Conservation (phyloP, 495 filamentous ascomycete species). For the Chaetomidium leptoderma region DNA sequence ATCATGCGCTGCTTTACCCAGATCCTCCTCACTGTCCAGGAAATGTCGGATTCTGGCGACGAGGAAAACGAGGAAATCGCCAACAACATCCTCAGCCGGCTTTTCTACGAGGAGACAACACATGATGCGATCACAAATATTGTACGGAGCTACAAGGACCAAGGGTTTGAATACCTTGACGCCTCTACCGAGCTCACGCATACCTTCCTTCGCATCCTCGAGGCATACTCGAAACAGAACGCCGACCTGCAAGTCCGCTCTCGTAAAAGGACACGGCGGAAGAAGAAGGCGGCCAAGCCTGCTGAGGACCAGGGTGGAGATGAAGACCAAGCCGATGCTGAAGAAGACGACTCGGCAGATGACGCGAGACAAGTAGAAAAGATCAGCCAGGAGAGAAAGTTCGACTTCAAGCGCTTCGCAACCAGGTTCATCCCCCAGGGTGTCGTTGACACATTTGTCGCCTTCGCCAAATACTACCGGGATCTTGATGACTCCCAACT, state of each 20-base stretch:
- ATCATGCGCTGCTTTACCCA: conserved; percentile 88
- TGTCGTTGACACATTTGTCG: conserved; percentile 84
- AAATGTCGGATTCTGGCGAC: conserved; percentile 78
- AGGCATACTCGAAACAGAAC: conserved; percentile 92
- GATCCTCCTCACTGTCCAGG: conserved; percentile 85
- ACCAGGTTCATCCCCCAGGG: conserved; percentile 75
- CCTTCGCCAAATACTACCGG: conserved; percentile 71
- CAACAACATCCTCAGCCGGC: conserved; percentile 91
- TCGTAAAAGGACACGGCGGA: conserved; percentile 60
- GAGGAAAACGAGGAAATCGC: conserved; percentile 98
- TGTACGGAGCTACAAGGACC: conserved; percentile 78
- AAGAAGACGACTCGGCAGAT: conserved; percentile 64
- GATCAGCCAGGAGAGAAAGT: conserved; percentile 76
- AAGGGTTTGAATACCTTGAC: conserved; percentile 91
- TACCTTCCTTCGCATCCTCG: conserved; percentile 87
- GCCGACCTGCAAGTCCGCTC: conserved; percentile 88
- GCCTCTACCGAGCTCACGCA: conserved; percentile 86
- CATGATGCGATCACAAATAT: conserved; percentile 81
- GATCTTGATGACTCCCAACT: conserved; percentile 79
- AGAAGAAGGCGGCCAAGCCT: conserved; percentile 57
- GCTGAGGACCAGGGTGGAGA: conserved; percentile 21
- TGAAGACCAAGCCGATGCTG: conserved; percentile 44
- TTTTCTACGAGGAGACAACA: conserved; percentile 96
- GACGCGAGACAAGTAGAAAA: conserved; percentile 69
- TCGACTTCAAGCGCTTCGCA: conserved; percentile 84